phyloP scores from a whole-genome alignment of 371 early-diverging fungal genomes.

The Apophysomyces elegans region DNA sequence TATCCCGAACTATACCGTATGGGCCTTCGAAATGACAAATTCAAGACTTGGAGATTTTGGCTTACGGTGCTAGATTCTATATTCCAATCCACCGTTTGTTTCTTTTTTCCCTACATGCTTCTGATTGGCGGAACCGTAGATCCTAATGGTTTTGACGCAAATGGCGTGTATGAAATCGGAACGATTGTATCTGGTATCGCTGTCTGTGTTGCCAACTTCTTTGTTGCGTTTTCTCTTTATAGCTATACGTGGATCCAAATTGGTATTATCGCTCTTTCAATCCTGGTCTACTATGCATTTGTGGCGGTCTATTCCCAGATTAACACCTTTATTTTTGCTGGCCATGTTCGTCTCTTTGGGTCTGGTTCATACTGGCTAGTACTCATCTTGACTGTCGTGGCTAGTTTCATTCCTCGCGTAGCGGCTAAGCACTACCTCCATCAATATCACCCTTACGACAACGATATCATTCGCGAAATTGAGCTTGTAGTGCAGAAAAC shows the following conservation, averaged over 20 bases:
- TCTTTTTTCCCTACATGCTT: conserved; percentile 70
- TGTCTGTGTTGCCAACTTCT: conserved; percentile 81
- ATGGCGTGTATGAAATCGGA: conserved; percentile 75
- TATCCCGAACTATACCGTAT: conserved; percentile 88
- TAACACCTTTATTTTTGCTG: conserved; percentile 48
- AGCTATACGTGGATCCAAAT: conserved; percentile 79
- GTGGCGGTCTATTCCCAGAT: conserved; percentile 50
- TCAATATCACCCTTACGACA: conserved; percentile 62
- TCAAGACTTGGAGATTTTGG: conserved; percentile 83
- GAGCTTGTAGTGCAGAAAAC: conserved; percentile 36
- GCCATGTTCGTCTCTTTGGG: conserved; percentile 50
- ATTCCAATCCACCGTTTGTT: conserved; percentile 87
- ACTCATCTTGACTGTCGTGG: conserved; percentile 49
- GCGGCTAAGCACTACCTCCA: conserved; percentile 48
- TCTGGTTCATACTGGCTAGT: conserved; percentile 57
- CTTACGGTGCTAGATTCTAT: conserved; percentile 82
- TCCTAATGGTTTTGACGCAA: conserved; percentile 58
- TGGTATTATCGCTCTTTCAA: conserved; percentile 61
- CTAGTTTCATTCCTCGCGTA: conserved; percentile 55
- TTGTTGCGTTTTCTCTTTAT: conserved; percentile 74
- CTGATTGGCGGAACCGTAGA: conserved; percentile 51
- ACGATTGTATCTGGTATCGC: conserved; percentile 77
- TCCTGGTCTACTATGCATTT: conserved; percentile 52
- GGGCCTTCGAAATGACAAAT: conserved; percentile 84
- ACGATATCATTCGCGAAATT: conserved; percentile 68